A percentile compares a stretch with the other conserved stretches of the same genome.
phyloP scores from a whole-genome alignment of 495 filamentous ascomycete species.

The Aspergillus heteromorphus region DNA sequence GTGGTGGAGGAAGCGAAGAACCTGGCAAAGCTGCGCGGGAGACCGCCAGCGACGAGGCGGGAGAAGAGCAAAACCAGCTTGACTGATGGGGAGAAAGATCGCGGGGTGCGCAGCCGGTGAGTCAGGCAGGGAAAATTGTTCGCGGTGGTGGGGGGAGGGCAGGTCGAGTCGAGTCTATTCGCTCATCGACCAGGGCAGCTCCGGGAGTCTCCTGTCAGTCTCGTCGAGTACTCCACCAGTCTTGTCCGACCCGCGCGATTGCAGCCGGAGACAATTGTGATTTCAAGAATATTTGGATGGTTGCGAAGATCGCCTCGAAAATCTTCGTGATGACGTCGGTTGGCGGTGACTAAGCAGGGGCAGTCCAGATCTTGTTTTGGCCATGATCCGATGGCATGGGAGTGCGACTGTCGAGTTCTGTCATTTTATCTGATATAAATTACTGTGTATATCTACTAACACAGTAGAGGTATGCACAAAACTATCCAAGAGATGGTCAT shows the following conservation, averaged over 20 bases:
- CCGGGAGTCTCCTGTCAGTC: neutral
- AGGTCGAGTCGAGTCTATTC: neutral
- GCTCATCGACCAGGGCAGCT: neutral
- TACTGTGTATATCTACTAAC: too few relatives aligned
- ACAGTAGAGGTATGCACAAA: too few relatives aligned
- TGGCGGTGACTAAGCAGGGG: slow-evolving; percentile 19
- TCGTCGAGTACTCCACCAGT: neutral
- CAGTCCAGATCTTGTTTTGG: neutral
- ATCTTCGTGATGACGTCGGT: slow-evolving; percentile 23
- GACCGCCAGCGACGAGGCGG: slow-evolving; percentile 29
- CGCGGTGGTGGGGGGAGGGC: neutral
- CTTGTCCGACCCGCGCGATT: neutral
- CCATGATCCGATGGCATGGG: too few relatives aligned
- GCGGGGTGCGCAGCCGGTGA: neutral
- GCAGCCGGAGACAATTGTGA: neutral
- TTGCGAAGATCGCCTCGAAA: slow-evolving; percentile 9
- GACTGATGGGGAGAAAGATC: slow-evolving; percentile 10
- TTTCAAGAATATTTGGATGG: neutral
- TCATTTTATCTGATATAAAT: too few relatives aligned
- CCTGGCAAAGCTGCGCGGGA: slow-evolving; percentile 30
- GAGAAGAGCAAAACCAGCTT: slow-evolving; percentile 27
- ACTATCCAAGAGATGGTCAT: too few relatives aligned
- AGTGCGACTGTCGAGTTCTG: too few relatives aligned
- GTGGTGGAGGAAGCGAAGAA: slow-evolving; percentile 14
- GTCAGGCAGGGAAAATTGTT: slow-evolving; percentile 4